Base-by-base conservation (phyloP, 2,329 filamentous ascomycete genomes). In the Mariannaea elegans region DNA sequence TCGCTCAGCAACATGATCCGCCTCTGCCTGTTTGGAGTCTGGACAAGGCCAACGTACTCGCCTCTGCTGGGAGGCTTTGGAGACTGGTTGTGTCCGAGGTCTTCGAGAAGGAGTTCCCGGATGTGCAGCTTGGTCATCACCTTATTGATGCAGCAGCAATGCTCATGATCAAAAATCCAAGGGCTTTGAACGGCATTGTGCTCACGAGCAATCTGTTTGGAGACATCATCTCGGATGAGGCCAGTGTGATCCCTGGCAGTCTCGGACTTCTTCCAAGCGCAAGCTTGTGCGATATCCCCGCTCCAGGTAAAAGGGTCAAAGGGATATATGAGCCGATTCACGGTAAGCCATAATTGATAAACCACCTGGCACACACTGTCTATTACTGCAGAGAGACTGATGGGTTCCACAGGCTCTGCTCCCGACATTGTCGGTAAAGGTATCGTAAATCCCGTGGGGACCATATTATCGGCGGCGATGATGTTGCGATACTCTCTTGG, bases 21-120 rank as follows among this genome's bases (percentile, higher is more conserved):
- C 81, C 88, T 34, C 90, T 90, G 55, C 65, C 63, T 32, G 92
- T 97, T 45, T 92, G 88, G 89, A 90, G 87, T 74, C 79, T 97
- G 74, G 94, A 97, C 79, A 97, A 97, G 85, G 94, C 93, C 58
- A 97, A 97, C 75, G 93, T 97, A 55, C 85, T 97, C 64, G 93
- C 94, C 4, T 95, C 93, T 18, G 90, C 87, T 72, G n/a, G n/a
- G n/a, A 83, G 93, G 57, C 80, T 97, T 71, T 97, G 93, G 94
- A 84, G 93, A 62, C 92, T 91, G 80, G 90, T 90, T 0, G 90
- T 97, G 21, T 87, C 86, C 34, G 91, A 96, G 78, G 84, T 94
- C 60, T 93, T 96, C 84, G 85, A 83, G 67, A 89, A 89, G 65
- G 94, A 97, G 81, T 97, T 94, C 81, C 93, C 94, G 3, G 86